phyloP scores from a whole-genome alignment of 305 asterid species.

The Stenogyne calaminthoides region DNA sequence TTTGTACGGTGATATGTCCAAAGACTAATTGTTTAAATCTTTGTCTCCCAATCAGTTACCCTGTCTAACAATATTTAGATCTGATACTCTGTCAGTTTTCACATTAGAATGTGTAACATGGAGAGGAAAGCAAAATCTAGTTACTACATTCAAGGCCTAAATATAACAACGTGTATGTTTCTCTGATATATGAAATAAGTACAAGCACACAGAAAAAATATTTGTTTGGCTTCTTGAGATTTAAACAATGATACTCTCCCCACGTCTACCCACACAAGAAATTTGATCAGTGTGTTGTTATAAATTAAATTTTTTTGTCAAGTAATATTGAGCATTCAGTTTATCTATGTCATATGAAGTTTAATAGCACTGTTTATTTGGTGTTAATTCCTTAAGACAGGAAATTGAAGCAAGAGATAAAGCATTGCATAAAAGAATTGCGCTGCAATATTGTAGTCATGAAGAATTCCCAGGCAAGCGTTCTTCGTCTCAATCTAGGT shows the following conservation, averaged over 20 bases:
- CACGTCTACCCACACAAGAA: slow-evolving; percentile 3
- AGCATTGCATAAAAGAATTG: slow-evolving; percentile 73
- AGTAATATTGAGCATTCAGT: not conserved
- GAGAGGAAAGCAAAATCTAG: not conserved
- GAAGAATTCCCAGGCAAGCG: slow-evolving; percentile 80
- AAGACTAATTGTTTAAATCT: not conserved
- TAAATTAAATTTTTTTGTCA: not conserved
- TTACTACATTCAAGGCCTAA: not conserved
- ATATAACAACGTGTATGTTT: not conserved
- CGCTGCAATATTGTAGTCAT: slow-evolving; percentile 80
- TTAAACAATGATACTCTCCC: not conserved
- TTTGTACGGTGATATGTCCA: slow-evolving; percentile 1
- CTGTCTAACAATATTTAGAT: not conserved
- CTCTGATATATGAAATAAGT: not conserved
- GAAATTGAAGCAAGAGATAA: slow-evolving; percentile 73
- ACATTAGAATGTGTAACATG: not conserved
- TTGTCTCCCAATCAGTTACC: not conserved
- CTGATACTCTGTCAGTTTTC: not conserved
- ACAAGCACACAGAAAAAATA: not conserved
- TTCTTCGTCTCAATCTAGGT: slow-evolving; percentile 78
- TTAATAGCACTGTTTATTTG: slow-evolving; percentile 28
- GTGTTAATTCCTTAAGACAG: slow-evolving; percentile 47
- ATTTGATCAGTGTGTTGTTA: not conserved
- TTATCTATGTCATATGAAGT: slow-evolving; percentile 3
- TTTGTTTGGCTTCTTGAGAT: not conserved